Percentiles rank a stretch among this genome's conserved stretches.
These are phyloP conservation scores for Neophaeococcomyces mojaviensis DNA, from an alignment of 2,329 filamentous ascomycete genomes.

Conservation along the genomic window DNA sequence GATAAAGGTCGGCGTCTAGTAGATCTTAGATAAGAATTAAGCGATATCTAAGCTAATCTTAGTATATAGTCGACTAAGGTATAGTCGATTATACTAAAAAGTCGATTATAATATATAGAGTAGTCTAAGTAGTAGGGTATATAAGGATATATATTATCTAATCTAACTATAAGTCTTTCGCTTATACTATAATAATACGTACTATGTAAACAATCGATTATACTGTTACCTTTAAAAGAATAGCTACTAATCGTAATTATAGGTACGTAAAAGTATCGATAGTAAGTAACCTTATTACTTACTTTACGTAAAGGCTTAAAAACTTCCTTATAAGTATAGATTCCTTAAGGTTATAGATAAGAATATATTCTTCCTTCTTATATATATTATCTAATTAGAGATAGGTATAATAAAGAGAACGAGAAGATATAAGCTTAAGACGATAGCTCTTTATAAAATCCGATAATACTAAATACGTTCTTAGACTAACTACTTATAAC, in stretches of 20 bases:
- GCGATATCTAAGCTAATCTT: too few relatives aligned
- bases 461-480: constrained; percentile 64
- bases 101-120: too few relatives aligned
- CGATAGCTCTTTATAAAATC: constrained; percentile 84
- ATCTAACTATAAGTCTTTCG: too few relatives aligned
- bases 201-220: too few relatives aligned
- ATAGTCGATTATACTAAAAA: too few relatives aligned
- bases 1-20: too few relatives aligned
- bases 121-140: too few relatives aligned
- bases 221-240: too few relatives aligned
- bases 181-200: too few relatives aligned
- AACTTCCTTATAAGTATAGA: not conserved
- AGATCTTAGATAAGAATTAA: too few relatives aligned
- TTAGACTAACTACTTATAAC: not conserved
- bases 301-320: not conserved
- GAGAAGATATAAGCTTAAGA: constrained; percentile 60
- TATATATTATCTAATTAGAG: not conserved
- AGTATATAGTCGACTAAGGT: too few relatives aligned
- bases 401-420: not conserved
- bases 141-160: too few relatives aligned
- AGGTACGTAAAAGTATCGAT: not conserved
- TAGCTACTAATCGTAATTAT: not conserved
- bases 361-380: not conserved
- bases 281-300: not conserved
- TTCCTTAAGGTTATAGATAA: not conserved